phyloP scores from a whole-genome alignment of 768 basidiomycete species.

The Pholiota conissans region DNA sequence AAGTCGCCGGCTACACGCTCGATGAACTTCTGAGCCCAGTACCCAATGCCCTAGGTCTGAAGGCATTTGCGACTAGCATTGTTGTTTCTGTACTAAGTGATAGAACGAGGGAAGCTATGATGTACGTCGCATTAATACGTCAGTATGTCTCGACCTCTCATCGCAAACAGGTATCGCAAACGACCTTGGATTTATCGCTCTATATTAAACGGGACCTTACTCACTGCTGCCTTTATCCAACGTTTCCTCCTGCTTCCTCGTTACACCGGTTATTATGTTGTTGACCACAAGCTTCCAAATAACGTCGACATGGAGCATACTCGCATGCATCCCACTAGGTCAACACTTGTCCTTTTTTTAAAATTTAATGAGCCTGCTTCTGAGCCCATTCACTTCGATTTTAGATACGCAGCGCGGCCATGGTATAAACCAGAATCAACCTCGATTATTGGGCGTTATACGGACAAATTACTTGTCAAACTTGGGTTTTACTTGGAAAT shows the following conservation, averaged over 20 bases:
- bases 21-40: slow-evolving; percentile 40
- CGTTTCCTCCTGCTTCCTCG: slow-evolving; percentile 43
- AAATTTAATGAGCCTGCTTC: not conserved
- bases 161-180: slow-evolving; percentile 31
- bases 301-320: slow-evolving; percentile 13
- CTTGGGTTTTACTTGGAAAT: slow-evolving; percentile 36
- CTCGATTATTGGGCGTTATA: slow-evolving; percentile 24
- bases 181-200: slow-evolving; percentile 35
- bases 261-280: slow-evolving; percentile 15
- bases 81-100: slow-evolving; percentile 41
- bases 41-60: slow-evolving; percentile 38
- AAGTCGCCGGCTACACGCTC: slow-evolving; percentile 38
- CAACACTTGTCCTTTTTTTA: not conserved
- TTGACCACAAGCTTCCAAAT: slow-evolving; percentile 25
- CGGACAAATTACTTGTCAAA: slow-evolving; percentile 32
- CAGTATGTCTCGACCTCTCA: not conserved
- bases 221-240: slow-evolving; percentile 29
- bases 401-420: slow-evolving; percentile 35
- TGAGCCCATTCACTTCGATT: not conserved
- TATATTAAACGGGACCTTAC: slow-evolving; percentile 23
- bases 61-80: slow-evolving; percentile 31
- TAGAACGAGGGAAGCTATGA: slow-evolving; percentile 43
- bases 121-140: slow-evolving; percentile 29
- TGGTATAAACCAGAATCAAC: slow-evolving; percentile 46
- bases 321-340: slow-evolving; percentile 38